Base-by-base conservation (phyloP, 169 alveolate genomes). In the Plasmodium reichenowi region DNA sequence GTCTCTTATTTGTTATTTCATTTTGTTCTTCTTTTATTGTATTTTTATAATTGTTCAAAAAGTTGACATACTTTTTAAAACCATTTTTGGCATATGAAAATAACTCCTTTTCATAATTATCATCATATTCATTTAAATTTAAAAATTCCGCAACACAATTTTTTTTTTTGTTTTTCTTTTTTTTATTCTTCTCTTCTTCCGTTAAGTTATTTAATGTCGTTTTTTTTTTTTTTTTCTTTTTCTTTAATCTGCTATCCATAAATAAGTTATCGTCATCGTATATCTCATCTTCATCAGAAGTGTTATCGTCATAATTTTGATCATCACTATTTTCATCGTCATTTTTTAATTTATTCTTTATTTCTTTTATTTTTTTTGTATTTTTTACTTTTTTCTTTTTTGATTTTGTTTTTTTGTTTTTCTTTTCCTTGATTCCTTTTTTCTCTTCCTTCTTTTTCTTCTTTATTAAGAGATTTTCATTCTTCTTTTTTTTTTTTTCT, bases 221-320 rank as follows among this genome's bases (percentile, higher is more conserved):
- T 9, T 17, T 15, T 20, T 63, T 64, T 20, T 63, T 64, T 22
- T 63, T 50, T 52, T 64, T 54, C 8, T 50, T 66, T 15, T 80
- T 80, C 45, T 68, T 59, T 59, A 80, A 52, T 52, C 52, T 71
- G 29, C 73, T 80, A 24, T 32, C 73, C 90, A 80, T 80, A 22
- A 80, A 80, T 10, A 80, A 29, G 80, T 80, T 80, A 13, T 80
- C 90, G 22, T 80, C 80, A 62, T 80, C 52, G 73, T 67, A 80
- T 24, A 54, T 20, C 54, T 67, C 90, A 5, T 80, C 83, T 5
- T 80, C 83, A 5, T 67, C 20, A 7, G 20, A 24, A 13, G 10
- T n/a, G 8, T 2, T 43, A 8, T 22, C 74, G n/a, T 67, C 45
- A 12, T 67, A n/a, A 10, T 22, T 13, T 32, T 67, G 32, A n/a